Percentiles rank a stretch among this genome's conserved stretches.
Conservation (phyloP, 192 early-diverging fungal genomes). For the Umbelopsis sp. region DNA sequence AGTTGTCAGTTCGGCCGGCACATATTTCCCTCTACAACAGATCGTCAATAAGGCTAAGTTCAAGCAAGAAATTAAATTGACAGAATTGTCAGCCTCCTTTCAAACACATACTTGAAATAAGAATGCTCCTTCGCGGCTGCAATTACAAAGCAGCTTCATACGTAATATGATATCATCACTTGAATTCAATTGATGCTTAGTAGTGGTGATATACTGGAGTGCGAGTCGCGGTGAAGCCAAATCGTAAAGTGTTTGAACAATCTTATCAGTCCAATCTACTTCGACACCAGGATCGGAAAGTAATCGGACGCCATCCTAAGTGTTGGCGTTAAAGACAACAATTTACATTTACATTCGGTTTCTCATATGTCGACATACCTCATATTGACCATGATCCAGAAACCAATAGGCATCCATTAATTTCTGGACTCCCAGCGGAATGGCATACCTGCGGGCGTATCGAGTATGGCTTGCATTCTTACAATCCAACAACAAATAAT, state of each 20-base stretch:
- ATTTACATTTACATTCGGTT: background rate
- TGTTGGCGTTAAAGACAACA: background rate
- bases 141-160: constrained; percentile 20
- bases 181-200: background rate
- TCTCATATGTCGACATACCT: background rate
- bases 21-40: constrained; percentile 16
- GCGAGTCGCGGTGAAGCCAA: background rate
- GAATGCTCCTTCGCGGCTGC: constrained; percentile 15
- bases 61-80: background rate
- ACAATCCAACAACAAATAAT: constrained; percentile 21
- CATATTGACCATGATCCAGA: constrained; percentile 22
- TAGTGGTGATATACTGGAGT: constrained; percentile 6
- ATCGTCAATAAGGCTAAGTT: background rate
- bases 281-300: constrained; percentile 19
- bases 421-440: background rate
- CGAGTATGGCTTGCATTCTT: constrained; percentile 10
- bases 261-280: constrained; percentile 22
- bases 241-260: constrained; percentile 6
- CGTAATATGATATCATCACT: constrained; percentile 11
- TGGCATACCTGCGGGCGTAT: constrained; percentile 15
- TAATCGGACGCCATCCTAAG: constrained; percentile 3
- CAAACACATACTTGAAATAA: constrained; percentile 16
- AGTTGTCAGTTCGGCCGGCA: background rate
- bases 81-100: background rate
- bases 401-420: constrained; percentile 26